Evolutionary conservation across 345 rosid genomes (phyloP).

Genomic region (Bruguiera gymnorhiza): DNA sequence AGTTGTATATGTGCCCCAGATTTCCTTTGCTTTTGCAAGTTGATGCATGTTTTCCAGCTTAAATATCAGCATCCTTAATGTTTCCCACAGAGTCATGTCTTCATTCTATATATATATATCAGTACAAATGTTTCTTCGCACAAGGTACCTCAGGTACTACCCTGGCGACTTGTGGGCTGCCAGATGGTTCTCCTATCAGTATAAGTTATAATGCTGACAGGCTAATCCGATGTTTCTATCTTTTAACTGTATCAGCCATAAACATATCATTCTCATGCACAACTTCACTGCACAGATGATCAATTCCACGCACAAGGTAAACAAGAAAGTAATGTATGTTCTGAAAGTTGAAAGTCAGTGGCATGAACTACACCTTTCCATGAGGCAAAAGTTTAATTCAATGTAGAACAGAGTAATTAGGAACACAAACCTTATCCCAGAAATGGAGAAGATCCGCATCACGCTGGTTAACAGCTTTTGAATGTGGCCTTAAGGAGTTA

Average conservation of each 20-base stretch:
- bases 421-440: constrained; percentile 76
- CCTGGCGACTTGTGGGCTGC: too few species aligned
- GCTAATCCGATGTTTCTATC: not conserved
- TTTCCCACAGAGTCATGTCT: too few species aligned
- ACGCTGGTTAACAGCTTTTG: constrained; percentile 84
- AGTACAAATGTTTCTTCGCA: too few species aligned
- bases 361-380: not conserved
- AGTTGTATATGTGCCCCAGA: too few species aligned
- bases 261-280: too few species aligned
- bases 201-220: not conserved
- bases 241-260: not conserved
- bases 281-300: not conserved
- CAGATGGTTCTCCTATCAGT: too few species aligned
- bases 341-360: not conserved
- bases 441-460: constrained; percentile 96
- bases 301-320: not conserved
- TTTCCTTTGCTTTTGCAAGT: not conserved
- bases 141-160: too few species aligned
- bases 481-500: constrained; percentile 55
- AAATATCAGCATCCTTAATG: too few species aligned
- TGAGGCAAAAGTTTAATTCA: not conserved
- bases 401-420: not conserved
- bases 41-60: not conserved
- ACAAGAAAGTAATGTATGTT: not conserved
- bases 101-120: too few species aligned